Base-by-base conservation (phyloP, 202 grass and related monocot genomes). In the Dendrocalamus latiflorus region DNA sequence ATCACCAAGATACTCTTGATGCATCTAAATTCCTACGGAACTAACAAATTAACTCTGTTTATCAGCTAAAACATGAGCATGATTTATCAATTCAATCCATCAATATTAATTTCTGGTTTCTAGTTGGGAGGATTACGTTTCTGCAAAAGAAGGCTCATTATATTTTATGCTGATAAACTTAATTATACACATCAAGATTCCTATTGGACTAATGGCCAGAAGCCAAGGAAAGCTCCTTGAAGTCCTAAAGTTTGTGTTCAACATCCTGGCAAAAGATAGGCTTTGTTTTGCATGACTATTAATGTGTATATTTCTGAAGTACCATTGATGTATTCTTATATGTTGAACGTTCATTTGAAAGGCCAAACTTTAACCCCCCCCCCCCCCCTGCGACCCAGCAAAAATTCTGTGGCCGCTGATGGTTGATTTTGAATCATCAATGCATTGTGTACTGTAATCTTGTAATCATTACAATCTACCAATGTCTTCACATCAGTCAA, bases 1-100 rank as follows among this genome's bases (percentile, higher is more conserved):
- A 16, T 34, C n/a, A 16, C 33, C 12, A 59, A 44, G 42, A 53
- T 68, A 54, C 53, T 18, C 36, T 86, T 82, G 59, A 65, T 84
- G 34, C 54, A 41, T 65, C 7, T 70, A 5, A 34, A 51, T 77
- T 68, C 6, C 13, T 72, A 55, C 1, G 37, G 57, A 50, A 65
- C 24, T 57, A 55, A 75, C 30, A 25, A 17, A 24, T 51, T 71
- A 49, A 72, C 68, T 73, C 57, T 82, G 2, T 81, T 85, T 57
- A n/a, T 65, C 8, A 59, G 48, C 22, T 81, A 74, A 50, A 66
- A 39, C 37, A 28, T 56, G 25, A 81, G 26, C 41, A 50, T 3
- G 34, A 25, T 63, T 67, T 76, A 49, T 81, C 56, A 77, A 33
- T 65, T 77, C 21, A 72, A 28, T 59, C 1, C 28, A 39, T 65